phyloP scores from a whole-genome alignment of 2,329 filamentous ascomycete species.

The Phialophora macrospora region DNA sequence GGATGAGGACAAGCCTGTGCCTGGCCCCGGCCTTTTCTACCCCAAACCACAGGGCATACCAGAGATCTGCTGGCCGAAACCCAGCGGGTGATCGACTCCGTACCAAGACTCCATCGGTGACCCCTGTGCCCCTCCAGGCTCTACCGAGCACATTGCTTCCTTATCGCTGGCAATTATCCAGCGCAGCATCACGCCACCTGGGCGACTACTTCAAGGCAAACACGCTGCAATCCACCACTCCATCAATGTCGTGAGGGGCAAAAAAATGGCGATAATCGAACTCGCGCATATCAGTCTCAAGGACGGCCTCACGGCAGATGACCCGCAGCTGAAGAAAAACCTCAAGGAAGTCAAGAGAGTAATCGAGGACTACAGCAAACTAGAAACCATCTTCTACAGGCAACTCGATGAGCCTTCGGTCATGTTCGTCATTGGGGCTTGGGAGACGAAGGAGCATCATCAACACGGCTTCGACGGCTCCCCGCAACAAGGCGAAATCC shows the following conservation, averaged over 20 bases:
- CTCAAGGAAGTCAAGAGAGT: conserved; percentile 31
- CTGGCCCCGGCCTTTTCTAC: neutral
- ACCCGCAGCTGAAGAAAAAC: conserved; percentile 28
- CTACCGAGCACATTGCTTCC: neutral
- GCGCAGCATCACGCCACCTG: neutral
- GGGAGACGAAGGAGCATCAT: conserved; percentile 30
- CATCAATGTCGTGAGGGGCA: neutral
- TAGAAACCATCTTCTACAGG: conserved; percentile 30
- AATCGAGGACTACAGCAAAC: conserved; percentile 33
- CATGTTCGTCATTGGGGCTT: conserved; percentile 33
- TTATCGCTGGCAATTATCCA: neutral
- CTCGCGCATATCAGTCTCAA: conserved; percentile 31
- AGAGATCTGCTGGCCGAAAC: neutral
- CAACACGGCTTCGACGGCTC: conserved; percentile 31
- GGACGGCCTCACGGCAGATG: conserved; percentile 24
- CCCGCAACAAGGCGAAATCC: conserved; percentile 27
- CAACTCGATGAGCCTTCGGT: conserved; percentile 29
- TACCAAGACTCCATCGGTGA: neutral
- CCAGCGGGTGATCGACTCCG: neutral
- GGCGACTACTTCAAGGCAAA: neutral
- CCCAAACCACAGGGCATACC: neutral
- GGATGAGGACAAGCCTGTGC: neutral
- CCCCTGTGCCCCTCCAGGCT: neutral
- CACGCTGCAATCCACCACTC: neutral
- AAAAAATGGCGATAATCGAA: conserved; percentile 33